Percentiles rank a stretch among this genome's conserved stretches.
Conservation (phyloP, 1,284 basidiomycete genomes). For the Leccinum angustisporum region DNA sequence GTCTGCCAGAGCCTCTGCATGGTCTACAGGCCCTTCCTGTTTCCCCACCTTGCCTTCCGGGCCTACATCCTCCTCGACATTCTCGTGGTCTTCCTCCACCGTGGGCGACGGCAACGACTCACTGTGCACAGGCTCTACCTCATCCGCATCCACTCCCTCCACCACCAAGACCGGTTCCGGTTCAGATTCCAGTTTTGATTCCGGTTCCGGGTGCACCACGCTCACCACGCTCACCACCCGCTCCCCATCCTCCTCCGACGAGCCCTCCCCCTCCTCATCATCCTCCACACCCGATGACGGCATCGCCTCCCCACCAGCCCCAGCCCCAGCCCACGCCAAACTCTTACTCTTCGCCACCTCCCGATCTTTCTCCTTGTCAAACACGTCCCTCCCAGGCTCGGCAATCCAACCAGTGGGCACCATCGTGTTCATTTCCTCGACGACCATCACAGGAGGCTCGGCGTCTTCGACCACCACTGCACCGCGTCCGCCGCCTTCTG, state of each 20-base stretch:
- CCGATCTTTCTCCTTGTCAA: slow-evolving; percentile 40
- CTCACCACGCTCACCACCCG: slow-evolving; percentile 19
- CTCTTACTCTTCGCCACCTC: slow-evolving; percentile 39
- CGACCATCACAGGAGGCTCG: slow-evolving; percentile 24
- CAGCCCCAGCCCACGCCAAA: background rate
- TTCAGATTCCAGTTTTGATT: too few relatives aligned
- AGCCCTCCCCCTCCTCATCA: background rate
- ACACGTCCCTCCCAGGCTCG: slow-evolving; percentile 69
- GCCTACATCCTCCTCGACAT: background rate
- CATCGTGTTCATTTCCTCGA: slow-evolving; percentile 37
- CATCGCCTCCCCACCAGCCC: background rate
- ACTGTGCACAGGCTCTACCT: slow-evolving; percentile 3
- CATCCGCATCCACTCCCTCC: background rate
- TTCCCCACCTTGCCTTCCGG: slow-evolving; percentile 1
- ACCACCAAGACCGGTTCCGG: background rate
- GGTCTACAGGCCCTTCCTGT: slow-evolving; percentile 49
- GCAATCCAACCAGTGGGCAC: slow-evolving; percentile 43
- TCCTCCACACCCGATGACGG: background rate
- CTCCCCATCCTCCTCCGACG: slow-evolving; percentile 6
- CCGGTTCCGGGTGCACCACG: background rate
- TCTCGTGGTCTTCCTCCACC: background rate
- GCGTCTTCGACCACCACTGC: background rate
- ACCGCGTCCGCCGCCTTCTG: background rate
- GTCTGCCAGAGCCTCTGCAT: slow-evolving; percentile 50
- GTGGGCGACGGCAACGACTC: background rate